Conservation (phyloP, 164 flowering plant species). For the Piper betle region DNA sequence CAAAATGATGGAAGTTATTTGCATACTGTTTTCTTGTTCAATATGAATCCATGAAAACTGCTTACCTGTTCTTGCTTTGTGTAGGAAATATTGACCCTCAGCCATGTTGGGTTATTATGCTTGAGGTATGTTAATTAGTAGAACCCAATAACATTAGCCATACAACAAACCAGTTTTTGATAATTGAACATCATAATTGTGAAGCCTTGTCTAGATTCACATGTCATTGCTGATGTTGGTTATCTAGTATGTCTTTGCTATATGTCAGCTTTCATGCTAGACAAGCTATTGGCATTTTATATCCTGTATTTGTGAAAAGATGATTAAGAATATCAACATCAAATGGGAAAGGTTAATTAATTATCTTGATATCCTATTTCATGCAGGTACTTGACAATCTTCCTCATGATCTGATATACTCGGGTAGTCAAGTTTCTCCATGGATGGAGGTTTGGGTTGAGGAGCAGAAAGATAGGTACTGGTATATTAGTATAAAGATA, state of each 20-base stretch:
- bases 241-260: background rate
- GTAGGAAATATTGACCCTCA: conserved; percentile 54
- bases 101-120: conserved; percentile 99
- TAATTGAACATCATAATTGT: background rate
- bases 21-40: conserved; percentile 5
- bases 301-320: too few species aligned
- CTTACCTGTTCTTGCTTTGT: background rate
- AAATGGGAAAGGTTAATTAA: too few species aligned
- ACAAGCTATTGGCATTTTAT: background rate
- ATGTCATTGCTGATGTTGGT: background rate
- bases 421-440: conserved; percentile 72
- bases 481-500: too few species aligned
- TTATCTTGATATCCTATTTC: background rate
- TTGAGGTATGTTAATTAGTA: conserved; percentile 51
- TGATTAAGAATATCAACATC: too few species aligned
- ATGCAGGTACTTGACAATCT: conserved; percentile 95
- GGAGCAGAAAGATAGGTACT: conserved; percentile 50
- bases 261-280: background rate
- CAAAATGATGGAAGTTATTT: too few species aligned
- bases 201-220: background rate
- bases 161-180: too few species aligned
- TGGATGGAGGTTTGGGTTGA: conserved; percentile 98
- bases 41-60: conserved; percentile 13
- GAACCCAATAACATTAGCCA: background rate
- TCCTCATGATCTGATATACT: conserved; percentile 88